Conservation (phyloP, 225 moss, liverwort and hornwort genomes). For the Straminergon stramineum region DNA sequence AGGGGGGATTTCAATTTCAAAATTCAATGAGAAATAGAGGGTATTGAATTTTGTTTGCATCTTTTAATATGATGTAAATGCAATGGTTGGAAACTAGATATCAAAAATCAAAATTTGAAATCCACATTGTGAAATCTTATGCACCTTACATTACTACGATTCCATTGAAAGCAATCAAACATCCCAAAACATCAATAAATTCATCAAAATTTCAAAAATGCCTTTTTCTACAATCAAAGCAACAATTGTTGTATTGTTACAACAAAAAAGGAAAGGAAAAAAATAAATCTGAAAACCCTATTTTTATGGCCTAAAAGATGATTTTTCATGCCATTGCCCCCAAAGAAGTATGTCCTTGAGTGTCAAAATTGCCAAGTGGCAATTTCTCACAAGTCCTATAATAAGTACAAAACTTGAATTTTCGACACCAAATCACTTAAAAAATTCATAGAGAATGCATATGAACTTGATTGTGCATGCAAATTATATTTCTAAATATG, state of each 20-base stretch:
- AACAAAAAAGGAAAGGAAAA: neutral
- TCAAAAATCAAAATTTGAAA: neutral
- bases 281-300: neutral
- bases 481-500: too few relatives aligned
- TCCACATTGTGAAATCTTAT: neutral
- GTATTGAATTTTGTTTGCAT: neutral
- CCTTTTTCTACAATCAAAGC: neutral
- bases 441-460: neutral
- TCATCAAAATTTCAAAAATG: neutral
- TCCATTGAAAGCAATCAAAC: neutral
- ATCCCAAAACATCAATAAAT: neutral
- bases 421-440: neutral
- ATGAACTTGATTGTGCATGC: rapidly evolving
- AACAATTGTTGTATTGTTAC: neutral
- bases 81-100: neutral
- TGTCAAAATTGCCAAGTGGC: neutral
- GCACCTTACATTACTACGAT: neutral
- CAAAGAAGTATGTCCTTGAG: neutral
- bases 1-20: neutral
- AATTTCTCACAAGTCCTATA: neutral
- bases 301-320: neutral
- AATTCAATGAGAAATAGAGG: neutral
- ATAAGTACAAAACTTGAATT: neutral
- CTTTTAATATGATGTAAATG: too few relatives aligned
- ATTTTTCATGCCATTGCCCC: neutral